Evolutionary conservation across 768 basidiomycete species (phyloP).

Genomic region (Hemileccinum impolitum): DNA sequence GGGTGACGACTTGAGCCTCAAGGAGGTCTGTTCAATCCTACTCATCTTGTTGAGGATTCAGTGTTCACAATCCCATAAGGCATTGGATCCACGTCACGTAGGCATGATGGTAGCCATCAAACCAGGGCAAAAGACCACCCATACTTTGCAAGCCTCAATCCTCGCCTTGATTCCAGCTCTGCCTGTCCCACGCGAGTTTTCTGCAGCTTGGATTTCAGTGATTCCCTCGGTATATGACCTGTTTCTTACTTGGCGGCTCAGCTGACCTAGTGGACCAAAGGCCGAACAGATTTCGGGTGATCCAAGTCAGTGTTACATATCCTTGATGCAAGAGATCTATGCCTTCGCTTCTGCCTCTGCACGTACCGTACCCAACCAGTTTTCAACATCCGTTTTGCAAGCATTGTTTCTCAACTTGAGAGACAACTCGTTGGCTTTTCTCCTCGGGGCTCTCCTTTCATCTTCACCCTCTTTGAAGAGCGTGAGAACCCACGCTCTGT

Average conservation of each 20-base stretch:
- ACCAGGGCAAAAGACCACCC: constrained; percentile 53
- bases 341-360: constrained; percentile 56
- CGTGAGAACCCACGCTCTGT: constrained; percentile 55
- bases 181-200: constrained; percentile 37
- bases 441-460: constrained; percentile 68
- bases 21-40: constrained; percentile 27
- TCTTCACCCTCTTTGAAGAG: constrained; percentile 25
- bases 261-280: constrained; percentile 13
- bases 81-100: constrained; percentile 42
- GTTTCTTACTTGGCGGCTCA: neutral
- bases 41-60: neutral
- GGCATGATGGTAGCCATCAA: constrained; percentile 53
- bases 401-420: constrained; percentile 65
- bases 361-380: constrained; percentile 34
- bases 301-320: constrained; percentile 44
- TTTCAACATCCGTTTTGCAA: constrained; percentile 58
- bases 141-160: constrained; percentile 57
- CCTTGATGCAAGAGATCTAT: constrained; percentile 67
- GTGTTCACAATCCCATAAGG: constrained; percentile 32
- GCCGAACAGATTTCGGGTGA: constrained; percentile 10
- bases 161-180: constrained; percentile 50
- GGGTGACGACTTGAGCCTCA: constrained; percentile 33
- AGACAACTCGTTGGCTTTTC: constrained; percentile 73
- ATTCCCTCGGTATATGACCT: constrained; percentile 31
- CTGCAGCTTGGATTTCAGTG: constrained; percentile 47